phyloP scores from a whole-genome alignment of 495 filamentous ascomycete genomes.

The Talaromyces liani region DNA sequence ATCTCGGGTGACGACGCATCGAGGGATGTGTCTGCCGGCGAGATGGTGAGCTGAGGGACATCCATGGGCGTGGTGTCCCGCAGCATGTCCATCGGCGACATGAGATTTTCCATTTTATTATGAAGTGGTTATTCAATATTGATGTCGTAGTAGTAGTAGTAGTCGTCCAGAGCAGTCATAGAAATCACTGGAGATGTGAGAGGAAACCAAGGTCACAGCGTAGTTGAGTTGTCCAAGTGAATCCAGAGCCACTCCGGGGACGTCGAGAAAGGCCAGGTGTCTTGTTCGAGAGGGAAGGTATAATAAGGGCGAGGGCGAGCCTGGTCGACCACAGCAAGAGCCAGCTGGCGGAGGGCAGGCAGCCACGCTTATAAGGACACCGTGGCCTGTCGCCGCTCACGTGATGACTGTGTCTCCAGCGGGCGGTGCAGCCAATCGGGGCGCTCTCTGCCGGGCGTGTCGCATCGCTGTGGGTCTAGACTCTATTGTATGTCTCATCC shows the following conservation, averaged over 20 bases:
- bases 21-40: conserved; percentile 42
- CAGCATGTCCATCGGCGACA: conserved; percentile 28
- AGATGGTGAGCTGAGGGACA: conserved; percentile 39
- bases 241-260: conserved; percentile 4
- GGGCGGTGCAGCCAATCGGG: not conserved
- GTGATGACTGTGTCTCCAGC: not conserved
- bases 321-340: no score
- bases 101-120: conserved; percentile 26
- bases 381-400: conserved; percentile 23
- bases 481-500: not conserved
- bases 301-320: not conserved
- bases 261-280: conserved; percentile 28
- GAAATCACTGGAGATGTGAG: conserved; percentile 1
- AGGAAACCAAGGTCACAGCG: not conserved
- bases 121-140: no score
- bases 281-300: not conserved
- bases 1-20: conserved; percentile 8
- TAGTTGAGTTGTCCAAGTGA: not conserved
- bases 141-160: no score
- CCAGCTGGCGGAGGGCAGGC: conserved; percentile 9
- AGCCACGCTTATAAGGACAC: conserved; percentile 31
- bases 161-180: conserved; percentile 4
- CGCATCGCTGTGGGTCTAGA: no score
- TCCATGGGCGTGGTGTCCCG: conserved; percentile 25
- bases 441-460: not conserved